A percentile compares a stretch with the other conserved stretches of the same genome.
phyloP scores from a whole-genome alignment of 2,329 filamentous ascomycete species.

The Colletotrichum incanum region DNA sequence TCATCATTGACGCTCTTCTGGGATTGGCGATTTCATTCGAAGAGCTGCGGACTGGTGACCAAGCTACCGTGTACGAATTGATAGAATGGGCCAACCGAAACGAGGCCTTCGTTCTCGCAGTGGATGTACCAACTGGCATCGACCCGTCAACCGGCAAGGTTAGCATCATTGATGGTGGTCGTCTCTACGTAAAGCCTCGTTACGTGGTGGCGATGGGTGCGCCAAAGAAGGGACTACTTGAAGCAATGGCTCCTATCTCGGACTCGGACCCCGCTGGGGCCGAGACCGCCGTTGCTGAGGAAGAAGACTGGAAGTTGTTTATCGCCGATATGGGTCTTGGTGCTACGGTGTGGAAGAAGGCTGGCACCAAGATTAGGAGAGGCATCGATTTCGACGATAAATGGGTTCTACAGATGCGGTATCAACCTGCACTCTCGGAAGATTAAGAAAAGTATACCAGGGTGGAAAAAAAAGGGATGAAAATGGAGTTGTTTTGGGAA shows the following conservation, averaged over 20 bases:
- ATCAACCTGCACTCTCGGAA: constrained; percentile 50
- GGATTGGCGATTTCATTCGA: constrained; percentile 92
- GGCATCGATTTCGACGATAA: constrained; percentile 90
- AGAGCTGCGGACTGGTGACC: constrained; percentile 85
- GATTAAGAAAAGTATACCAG: constrained; percentile 5
- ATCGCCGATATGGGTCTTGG: constrained; percentile 91
- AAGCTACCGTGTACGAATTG: constrained; percentile 87
- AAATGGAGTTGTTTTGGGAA: constrained; percentile 13
- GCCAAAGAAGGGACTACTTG: constrained; percentile 87
- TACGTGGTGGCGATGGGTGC: constrained; percentile 90
- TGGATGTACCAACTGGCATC: constrained; percentile 93
- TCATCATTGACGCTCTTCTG: constrained; percentile 91
- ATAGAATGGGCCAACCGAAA: constrained; percentile 95
- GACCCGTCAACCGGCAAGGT: constrained; percentile 82
- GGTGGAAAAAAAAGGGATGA: neutral
- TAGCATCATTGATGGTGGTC: constrained; percentile 79
- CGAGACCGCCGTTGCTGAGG: constrained; percentile 53
- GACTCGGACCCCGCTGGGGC: constrained; percentile 49
- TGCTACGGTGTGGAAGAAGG: constrained; percentile 87
- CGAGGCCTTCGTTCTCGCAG: constrained; percentile 84
- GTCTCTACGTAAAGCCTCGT: constrained; percentile 84
- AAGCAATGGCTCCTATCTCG: constrained; percentile 77
- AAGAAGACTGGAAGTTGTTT: constrained; percentile 82
- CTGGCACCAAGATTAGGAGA: constrained; percentile 83
- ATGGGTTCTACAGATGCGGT: constrained; percentile 84